A percentile compares a stretch with the other conserved stretches of the same genome.
phyloP scores from a whole-genome alignment of 208 protist genomes.

The Wallacemonas sp. region DNA sequence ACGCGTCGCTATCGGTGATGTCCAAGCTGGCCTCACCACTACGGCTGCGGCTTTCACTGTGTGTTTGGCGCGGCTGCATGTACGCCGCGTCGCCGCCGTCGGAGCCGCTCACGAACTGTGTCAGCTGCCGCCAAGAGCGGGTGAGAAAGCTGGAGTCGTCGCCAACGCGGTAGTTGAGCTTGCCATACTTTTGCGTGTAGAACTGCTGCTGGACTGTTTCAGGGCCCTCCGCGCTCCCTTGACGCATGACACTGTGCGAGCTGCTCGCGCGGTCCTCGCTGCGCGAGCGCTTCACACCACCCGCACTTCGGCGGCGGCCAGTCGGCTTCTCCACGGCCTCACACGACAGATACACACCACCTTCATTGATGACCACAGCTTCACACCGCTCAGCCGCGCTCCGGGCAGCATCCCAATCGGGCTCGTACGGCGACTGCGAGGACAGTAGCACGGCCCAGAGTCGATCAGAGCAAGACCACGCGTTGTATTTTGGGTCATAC shows the following conservation, averaged over 20 bases:
- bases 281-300: not conserved
- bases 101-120: not conserved
- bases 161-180: constrained; percentile 8
- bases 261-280: not conserved
- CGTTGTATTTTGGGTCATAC: not conserved
- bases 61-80: not conserved
- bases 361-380: constrained; percentile 43
- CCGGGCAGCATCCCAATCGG: constrained; percentile 43
- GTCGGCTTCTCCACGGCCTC: not conserved
- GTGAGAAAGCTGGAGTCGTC: not conserved
- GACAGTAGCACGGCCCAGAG: constrained; percentile 40
- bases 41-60: constrained; percentile 1
- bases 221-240: not conserved
- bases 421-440: constrained; percentile 28
- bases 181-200: constrained; percentile 20
- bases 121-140: not conserved
- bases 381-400: constrained; percentile 31
- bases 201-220: constrained; percentile 18
- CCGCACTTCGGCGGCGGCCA: not conserved
- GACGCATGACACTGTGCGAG: too few relatives aligned
- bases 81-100: not conserved
- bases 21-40: too few relatives aligned
- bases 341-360: constrained; percentile 29
- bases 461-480: constrained; percentile 10
- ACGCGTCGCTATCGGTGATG: too few relatives aligned